Base-by-base conservation (phyloP, 345 rosid genomes). In the rapeseed (Brassica napus) region DNA sequence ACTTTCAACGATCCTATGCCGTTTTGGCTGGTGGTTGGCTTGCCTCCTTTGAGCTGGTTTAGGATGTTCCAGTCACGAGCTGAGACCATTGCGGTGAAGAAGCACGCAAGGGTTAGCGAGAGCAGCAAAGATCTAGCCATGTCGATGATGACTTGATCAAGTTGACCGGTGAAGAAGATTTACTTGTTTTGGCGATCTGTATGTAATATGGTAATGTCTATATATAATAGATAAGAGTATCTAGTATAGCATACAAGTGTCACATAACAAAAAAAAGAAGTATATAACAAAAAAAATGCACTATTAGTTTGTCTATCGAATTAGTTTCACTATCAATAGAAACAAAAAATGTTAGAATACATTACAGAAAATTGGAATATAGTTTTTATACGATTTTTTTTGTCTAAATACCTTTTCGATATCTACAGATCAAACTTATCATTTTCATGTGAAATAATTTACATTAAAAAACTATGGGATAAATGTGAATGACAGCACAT, bases 31-130 rank as follows among this genome's bases (percentile, higher is more conserved):
- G 66, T 28, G 4, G 44, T 35, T 31, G 71, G 15, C 14, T 64
- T 78, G 31, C 42, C 14, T 21, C 82, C 81, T 71, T 79, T 77
- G 58, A 77, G 68, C 52, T 67, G 90, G 73, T 61, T 83, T 75
- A 89, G 47, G 69, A 91, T 89, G 89, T 86, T 91, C 94, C 92
- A 88, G 59, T 91, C 90, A 63, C 87, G 89, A 14, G 84, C 89
- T 15, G 84, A 80, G 32, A 57, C 85, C 6, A 77, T 54, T 37
- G 79, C 84, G 9, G 67, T 55, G 79, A 77, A 79, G 72, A 87
- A 85, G 85, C 74, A 52, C 0, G 81, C 31, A 1, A 87, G 31
- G 14, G 73, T 80, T 65, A 86, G 70, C 4, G 82, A 15, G 26
- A 83, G 49, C 55, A 79, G 31, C 49, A 44, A 59, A 59, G 80